Evolutionary conservation across 2,329 filamentous ascomycete species (phyloP), one percentile per base, ranked within the genome.

Genomic region (Aaosphaeria pasadenensis): DNA sequence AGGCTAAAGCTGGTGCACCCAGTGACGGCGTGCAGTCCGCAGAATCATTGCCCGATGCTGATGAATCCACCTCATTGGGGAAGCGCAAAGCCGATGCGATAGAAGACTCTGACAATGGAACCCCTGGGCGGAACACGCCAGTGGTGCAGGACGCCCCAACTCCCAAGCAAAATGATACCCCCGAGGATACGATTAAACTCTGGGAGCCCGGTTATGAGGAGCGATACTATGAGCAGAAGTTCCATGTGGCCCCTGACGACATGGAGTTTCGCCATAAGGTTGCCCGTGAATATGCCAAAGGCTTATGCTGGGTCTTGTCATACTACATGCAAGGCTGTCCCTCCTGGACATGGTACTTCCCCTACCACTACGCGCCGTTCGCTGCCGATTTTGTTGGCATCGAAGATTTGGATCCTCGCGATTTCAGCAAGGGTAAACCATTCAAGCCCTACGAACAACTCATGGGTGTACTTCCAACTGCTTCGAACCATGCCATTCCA

Each of bases 271-370:
- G 92, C 46, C 87, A 91, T 70, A 83, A 90, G 63, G 95, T 99
- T 48, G 94, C 88, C 33, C 83, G 84, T 46, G 84, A 89, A n/a
- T 99, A 99, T 68, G 91, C 92, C 9, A 91, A 97, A 75, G 94
- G 94, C 33, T 80, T 99, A 7, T 88, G 88, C 24, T 99, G 95
- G 94, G 94, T 99, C 36, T 76, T 99, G 44, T 78, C 91, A 33
- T 99, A 99, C 72, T 99, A 99, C 70, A 96, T 96, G 71, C 94
- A 99, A 71, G 94, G 94, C 29, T 99, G 94, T 62, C 91, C 94
- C 24, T 96, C 91, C 0, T 99, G 95, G 94, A 95, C 92, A 45
- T 99, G 94, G 94, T 99, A 94, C 69, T 99, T 96, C 65, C 94
- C 94, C 0, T 95, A 97, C 64, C 94, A 99, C 67, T 99, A 99